These are phyloP conservation scores for Neospora caninum DNA, from an alignment of 169 alveolate species.

Conservation along the genomic window DNA sequence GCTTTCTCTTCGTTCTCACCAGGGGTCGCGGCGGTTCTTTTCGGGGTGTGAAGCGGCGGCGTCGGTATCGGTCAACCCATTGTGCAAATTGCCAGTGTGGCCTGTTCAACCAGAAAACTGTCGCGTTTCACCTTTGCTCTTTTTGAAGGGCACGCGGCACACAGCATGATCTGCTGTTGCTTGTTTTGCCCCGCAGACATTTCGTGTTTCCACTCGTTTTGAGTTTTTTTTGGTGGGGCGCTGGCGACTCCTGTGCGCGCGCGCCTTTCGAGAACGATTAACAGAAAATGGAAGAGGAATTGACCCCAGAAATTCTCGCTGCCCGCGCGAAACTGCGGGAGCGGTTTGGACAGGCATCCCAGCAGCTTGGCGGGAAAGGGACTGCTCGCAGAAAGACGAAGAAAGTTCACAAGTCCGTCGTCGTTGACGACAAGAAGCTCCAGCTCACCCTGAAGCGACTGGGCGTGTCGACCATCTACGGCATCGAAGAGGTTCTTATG, in stretches of 20 bases:
- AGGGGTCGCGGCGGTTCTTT: not conserved
- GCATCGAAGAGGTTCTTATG: slow-evolving; percentile 95
- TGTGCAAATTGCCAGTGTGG: not conserved
- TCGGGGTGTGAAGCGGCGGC: not conserved
- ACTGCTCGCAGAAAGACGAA: slow-evolving; percentile 94
- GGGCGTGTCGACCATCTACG: slow-evolving; percentile 94
- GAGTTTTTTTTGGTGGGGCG: slow-evolving; percentile 1
- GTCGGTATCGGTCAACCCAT: not conserved
- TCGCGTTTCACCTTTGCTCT: not conserved
- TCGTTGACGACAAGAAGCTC: slow-evolving; percentile 93
- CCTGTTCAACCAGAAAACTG: not conserved
- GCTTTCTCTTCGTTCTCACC: not conserved
- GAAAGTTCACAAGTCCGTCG: slow-evolving; percentile 86
- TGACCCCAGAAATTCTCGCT: slow-evolving; percentile 89
- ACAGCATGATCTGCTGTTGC: not conserved
- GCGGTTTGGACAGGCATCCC: slow-evolving; percentile 88
- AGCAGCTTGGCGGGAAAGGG: slow-evolving; percentile 96
- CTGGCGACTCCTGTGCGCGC: not conserved
- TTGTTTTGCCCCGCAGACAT: not conserved
- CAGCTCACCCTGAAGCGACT: slow-evolving; percentile 90
- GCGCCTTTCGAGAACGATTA: not conserved
- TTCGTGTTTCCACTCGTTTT: not conserved
- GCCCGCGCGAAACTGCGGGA: slow-evolving; percentile 94
- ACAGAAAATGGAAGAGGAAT: slow-evolving; percentile 72
- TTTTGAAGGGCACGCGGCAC: not conserved